Base-by-base conservation (phyloP, 2,329 filamentous ascomycete species). In the Tothia fuscella region DNA sequence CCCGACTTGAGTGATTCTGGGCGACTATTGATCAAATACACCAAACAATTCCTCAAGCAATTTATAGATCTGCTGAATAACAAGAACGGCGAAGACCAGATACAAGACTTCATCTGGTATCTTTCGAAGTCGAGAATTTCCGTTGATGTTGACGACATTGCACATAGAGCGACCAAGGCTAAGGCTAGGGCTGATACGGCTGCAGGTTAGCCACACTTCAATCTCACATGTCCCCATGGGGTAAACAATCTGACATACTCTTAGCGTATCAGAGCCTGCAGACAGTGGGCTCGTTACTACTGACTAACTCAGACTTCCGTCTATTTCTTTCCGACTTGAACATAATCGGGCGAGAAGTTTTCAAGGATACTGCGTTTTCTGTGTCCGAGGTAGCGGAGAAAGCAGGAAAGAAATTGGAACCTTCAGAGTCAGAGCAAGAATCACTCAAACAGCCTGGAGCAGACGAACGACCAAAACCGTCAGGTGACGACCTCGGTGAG, bases 61-160 rank as follows among this genome's bases (percentile, higher is more conserved):
- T 78, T 94, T 57, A 89, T 93, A 51, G 76, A 85, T n/a, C 63
- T 94, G 5, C 58, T 95, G 34, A 70, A 76, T 42, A 71, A 87
- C 60, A 96, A 95, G 66, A 95, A 95, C 58, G 66, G 69, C 47
- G 62, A 75, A 13, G 86, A 96, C 59, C 82, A 94, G 57, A 75
- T 96, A 14, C 89, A 96, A 58, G 85, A 95, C 53, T 83, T 95
- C 48, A 68, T 94, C 29, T 95, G 87, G 87, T 87, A 80, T 52
- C 60, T 93, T 35, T 67, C 77, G 48, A 81, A 83, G 56, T 79
- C 85, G n/a, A 73, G 74, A 25, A 65, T 91, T 5, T 73, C 73
- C 1, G 61, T 89, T 3, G 78, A 88, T 51, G 67, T 77, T 1
- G 68, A 74, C 14, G 72, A 83, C 46, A 64, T 88, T 33, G 68